Evolutionary conservation across 1,284 basidiomycete species (phyloP), one percentile per base, ranked within the genome.

Genomic region (Dichomitus squalens): DNA sequence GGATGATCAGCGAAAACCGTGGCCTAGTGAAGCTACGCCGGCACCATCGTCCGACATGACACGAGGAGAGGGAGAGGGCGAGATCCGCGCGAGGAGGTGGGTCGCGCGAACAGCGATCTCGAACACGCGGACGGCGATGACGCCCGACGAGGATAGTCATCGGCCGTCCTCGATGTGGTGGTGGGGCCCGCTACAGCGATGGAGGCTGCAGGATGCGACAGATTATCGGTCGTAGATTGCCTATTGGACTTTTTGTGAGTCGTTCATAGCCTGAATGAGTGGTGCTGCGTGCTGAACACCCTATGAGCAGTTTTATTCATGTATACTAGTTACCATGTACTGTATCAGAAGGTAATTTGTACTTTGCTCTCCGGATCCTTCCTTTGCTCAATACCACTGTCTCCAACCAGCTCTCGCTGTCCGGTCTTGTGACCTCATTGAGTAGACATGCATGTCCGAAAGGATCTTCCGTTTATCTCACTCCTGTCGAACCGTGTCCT

Each of bases 181-280:
- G 84, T 91, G 88, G 87, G 88, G 88, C 0, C 90, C 90, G 2
- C 70, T 92, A 29, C 76, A 81, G 41, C 77, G 79, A 38, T 92
- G 90, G 90, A 76, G 90, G 50, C 70, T 92, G 65, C 82, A 86
- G 64, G 90, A 92, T 66, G 83, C 86, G 59, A 92, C 90, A 20
- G 77, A 79, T 50, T 92, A 92, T 71, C 82, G 70, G 73, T 60
- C 57, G 23, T 63, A 47, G 44, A 34, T 34, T 20, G 20, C 11
- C 4, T 33, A 4, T 11, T 7, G n/a, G 5, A 18, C 7, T 46
- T 7, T 7, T 29, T 33, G 44, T 47, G 44, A 33, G 29, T 47
- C 18, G 7, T 29, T 14, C 16, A 16, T 20, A 16, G 11, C n/a
- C 6, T 18, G 7, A 27, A 4, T 20, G 40, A n/a, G n/a, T n/a